phyloP scores from a whole-genome alignment of 2,329 filamentous ascomycete genomes.

The Pseudovirgaria hyperparasitica region DNA sequence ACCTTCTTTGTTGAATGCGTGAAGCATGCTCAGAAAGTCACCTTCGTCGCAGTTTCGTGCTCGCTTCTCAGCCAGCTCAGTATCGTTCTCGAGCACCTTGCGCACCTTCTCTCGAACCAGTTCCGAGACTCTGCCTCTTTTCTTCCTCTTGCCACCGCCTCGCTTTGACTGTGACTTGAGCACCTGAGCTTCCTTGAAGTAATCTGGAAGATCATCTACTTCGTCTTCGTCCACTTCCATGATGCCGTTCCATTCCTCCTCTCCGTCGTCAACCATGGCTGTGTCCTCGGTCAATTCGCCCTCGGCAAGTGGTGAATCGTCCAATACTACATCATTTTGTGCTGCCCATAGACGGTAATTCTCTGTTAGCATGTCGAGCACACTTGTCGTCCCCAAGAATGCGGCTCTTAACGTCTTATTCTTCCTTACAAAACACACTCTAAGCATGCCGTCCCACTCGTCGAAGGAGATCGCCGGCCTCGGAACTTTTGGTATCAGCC shows the following conservation, averaged over 20 bases:
- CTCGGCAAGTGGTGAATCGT: slow-evolving; percentile 40
- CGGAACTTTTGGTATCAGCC: slow-evolving; percentile 77
- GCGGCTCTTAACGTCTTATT: slow-evolving; percentile 79
- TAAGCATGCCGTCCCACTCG: slow-evolving; percentile 84
- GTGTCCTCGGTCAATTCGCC: slow-evolving; percentile 27
- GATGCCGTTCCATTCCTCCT: slow-evolving; percentile 34
- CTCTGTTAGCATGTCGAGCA: slow-evolving; percentile 68
- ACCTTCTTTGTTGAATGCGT: slow-evolving; percentile 79
- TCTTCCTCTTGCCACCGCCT: slow-evolving; percentile 47
- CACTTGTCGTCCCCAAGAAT: slow-evolving; percentile 68
- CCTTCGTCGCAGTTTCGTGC: slow-evolving; percentile 83
- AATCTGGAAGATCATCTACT: slow-evolving; percentile 64
- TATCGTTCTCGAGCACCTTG: slow-evolving; percentile 71
- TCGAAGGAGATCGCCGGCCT: slow-evolving; percentile 83
- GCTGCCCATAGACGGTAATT: slow-evolving; percentile 90
- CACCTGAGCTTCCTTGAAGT: slow-evolving; percentile 57
- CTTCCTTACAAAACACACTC: slow-evolving; percentile 73
- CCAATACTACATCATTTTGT: slow-evolving; percentile 66
- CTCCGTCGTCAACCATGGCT: slow-evolving; percentile 36
- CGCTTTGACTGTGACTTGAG: slow-evolving; percentile 41
- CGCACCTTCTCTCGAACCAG: slow-evolving; percentile 78
- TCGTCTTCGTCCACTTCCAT: slow-evolving; percentile 42
- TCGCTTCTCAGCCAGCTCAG: slow-evolving; percentile 66
- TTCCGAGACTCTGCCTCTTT: slow-evolving; percentile 67
- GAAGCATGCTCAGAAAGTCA: slow-evolving; percentile 73